A percentile compares a stretch with the other conserved stretches of the same genome.
Evolutionary conservation across 257 asterid species (phyloP).

Genomic region (Fraxinus cuspidata): DNA sequence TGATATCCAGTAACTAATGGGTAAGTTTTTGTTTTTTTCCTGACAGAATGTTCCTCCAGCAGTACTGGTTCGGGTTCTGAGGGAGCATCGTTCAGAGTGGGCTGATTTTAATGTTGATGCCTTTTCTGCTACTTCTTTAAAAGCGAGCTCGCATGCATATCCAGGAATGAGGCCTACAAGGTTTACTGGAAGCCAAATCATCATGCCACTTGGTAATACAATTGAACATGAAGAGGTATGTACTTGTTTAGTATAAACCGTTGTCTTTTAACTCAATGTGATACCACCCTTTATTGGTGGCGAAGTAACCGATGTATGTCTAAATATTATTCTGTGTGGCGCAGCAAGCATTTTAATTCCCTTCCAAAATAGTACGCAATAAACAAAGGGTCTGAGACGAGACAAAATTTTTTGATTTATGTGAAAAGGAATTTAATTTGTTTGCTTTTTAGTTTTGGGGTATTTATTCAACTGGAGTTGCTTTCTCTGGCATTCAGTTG

Average conservation of each 20-base stretch:
- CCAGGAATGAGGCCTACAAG: constrained; percentile 93
- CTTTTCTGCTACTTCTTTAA: constrained; percentile 77
- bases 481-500: neutral
- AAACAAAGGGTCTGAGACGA: too few relatives aligned
- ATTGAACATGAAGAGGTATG: constrained; percentile 95
- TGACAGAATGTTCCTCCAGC: constrained; percentile 92
- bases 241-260: neutral
- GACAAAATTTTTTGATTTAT: neutral
- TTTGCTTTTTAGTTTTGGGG: neutral
- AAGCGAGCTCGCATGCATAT: constrained; percentile 63
- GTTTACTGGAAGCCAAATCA: constrained; percentile 92
- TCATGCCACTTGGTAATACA: constrained; percentile 94
- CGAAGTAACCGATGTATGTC: neutral
- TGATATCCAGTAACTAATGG: neutral
- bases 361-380: neutral
- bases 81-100: constrained; percentile 99
- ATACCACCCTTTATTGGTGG: neutral
- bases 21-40: constrained; percentile 1
- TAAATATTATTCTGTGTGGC: neutral
- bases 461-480: neutral
- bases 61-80: constrained; percentile 77
- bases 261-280: neutral
- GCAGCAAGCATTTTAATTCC: neutral
- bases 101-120: constrained; percentile 97
- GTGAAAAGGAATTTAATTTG: neutral